Base-by-base conservation (phyloP, 495 filamentous ascomycete species). In the Penicillium waksmanii region DNA sequence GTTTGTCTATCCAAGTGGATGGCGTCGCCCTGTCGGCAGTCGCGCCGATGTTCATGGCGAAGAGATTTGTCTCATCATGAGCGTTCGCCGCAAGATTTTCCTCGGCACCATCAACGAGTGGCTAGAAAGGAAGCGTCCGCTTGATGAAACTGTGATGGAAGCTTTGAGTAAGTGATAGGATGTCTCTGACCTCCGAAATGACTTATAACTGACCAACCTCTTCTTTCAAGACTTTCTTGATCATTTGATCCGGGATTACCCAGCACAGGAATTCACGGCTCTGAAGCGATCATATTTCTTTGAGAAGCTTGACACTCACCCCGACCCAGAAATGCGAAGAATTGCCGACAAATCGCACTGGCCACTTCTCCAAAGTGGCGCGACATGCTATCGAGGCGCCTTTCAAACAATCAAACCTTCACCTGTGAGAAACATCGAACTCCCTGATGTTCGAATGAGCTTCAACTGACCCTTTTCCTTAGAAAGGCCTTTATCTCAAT, bases 211-310 rank as follows among this genome's bases (percentile, higher is more conserved):
- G 15, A 40, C 19, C 36, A 17, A 48, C 19, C 55, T 64, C 77
- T 55, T 77, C 50, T 50, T 21, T 55, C 19, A 51, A 80, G 83
- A 89, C 69, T 96, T 97, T 72, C 77, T 98, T 3, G 94, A 98
- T 60, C 95, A 98, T 68, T 75, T 91, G 18, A 73, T 98, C 38
- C 91, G 94, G 12, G 87, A 96, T 73, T 74, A 68, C 2, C 92
- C 95, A 0, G 85, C 85, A 0, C 76, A 82, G 59, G 71, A 77
- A 7, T 87, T 87, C 65, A 80, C 84, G 1, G 75, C 82, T 1
- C 85, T 96, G 66, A 92, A 89, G 70, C 88, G 91, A 21, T 88
- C 84, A 1, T 96, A 95, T 75, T 96, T 93, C 69, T 69, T 69
- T 64, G 53, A 76, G 59, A 63, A 78, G 53, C 47, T 64, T 5